Evolutionary conservation across 2,329 filamentous ascomycete species (phyloP).

Genomic region (Pseudohalonectria lignicola): DNA sequence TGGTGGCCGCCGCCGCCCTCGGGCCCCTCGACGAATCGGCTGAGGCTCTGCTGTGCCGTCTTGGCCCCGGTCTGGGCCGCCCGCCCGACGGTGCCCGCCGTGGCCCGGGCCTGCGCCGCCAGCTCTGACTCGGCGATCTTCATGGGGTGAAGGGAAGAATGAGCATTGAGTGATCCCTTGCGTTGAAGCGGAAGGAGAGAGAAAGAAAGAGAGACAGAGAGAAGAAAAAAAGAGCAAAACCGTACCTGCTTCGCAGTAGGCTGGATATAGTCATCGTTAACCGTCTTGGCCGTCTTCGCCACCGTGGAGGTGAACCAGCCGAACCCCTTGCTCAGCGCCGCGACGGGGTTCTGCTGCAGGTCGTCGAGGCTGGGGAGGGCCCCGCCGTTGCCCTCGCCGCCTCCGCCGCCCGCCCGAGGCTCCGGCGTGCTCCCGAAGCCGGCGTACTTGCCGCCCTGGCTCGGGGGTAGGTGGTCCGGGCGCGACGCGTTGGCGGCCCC

Average conservation of each 20-base stretch:
- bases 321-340: slow-evolving; percentile 80
- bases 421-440: slow-evolving; percentile 78
- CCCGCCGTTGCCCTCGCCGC: slow-evolving; percentile 20
- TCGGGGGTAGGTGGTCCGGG: slow-evolving; percentile 66
- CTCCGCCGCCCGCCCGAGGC: slow-evolving; percentile 31
- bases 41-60: slow-evolving; percentile 69
- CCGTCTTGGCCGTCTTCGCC: slow-evolving; percentile 78
- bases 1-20: slow-evolving; percentile 14
- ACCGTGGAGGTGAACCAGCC: slow-evolving; percentile 89
- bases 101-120: slow-evolving; percentile 52
- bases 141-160: not conserved
- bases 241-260: slow-evolving; percentile 79
- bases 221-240: slow-evolving; percentile 1
- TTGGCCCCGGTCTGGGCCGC: slow-evolving; percentile 59
- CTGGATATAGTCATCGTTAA: slow-evolving; percentile 86
- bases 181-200: not conserved
- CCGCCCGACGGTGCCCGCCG: slow-evolving; percentile 56
- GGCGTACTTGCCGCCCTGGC: slow-evolving; percentile 81
- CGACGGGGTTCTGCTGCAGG: slow-evolving; percentile 82
- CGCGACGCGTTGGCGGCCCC: slow-evolving; percentile 73
- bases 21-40: slow-evolving; percentile 75
- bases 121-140: slow-evolving; percentile 74
- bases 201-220: slow-evolving; percentile 2
- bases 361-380: slow-evolving; percentile 66
- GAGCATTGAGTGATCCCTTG: too few relatives aligned